Percentiles rank a stretch among this genome's conserved stretches.
These are phyloP conservation scores for Solanum chmielewskii DNA, from an alignment of 257 asterid species.

Conservation along the genomic window DNA sequence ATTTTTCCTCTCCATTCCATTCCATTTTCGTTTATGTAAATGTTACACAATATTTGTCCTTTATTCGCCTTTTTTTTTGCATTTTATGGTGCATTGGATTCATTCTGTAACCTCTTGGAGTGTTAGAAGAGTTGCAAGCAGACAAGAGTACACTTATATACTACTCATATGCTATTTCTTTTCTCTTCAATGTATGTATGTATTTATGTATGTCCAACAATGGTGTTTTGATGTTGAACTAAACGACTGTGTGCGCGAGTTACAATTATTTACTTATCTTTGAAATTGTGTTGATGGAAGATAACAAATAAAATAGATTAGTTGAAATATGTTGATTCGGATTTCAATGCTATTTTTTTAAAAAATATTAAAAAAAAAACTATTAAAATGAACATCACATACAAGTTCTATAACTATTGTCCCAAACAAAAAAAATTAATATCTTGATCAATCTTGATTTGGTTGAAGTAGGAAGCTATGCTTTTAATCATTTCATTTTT, in stretches of 20 bases:
- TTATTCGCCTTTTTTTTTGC: neutral
- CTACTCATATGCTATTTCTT: neutral
- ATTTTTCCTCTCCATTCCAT: neutral
- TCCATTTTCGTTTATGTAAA: neutral
- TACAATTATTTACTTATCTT: neutral
- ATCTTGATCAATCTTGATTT: neutral
- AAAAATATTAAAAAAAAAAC: neutral
- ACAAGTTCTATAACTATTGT: neutral
- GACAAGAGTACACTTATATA: neutral
- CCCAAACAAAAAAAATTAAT: neutral
- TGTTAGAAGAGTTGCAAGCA: neutral
- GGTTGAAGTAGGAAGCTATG: neutral
- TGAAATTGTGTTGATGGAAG: neutral
- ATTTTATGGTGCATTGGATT: neutral
- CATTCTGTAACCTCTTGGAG: neutral
- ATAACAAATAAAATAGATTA: neutral
- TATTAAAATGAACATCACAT: neutral
- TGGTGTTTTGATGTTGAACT: neutral
- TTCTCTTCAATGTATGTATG: neutral
- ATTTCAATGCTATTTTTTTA: neutral
- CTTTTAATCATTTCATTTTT: neutral
- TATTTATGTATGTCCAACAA: neutral
- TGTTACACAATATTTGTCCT: neutral
- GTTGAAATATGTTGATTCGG: neutral
- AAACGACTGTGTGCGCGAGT: neutral